Conservation (phyloP, 805 yeast genomes). For the Kuraishia piskuri region DNA sequence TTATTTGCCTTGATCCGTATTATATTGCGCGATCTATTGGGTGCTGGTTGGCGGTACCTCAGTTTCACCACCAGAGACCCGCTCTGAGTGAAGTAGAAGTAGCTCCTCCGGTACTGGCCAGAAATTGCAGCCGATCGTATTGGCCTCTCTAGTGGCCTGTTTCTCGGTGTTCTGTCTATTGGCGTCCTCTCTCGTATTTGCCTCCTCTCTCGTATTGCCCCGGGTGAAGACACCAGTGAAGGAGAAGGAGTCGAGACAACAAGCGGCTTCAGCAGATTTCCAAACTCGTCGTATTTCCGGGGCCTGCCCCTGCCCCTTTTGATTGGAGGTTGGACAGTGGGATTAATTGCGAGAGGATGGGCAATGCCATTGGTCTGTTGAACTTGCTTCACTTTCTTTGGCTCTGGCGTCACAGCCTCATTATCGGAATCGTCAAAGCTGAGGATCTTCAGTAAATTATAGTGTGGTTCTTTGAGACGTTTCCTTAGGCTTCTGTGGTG, state of each 20-base stretch:
- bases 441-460: slow-evolving; percentile 8
- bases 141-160: too few relatives aligned
- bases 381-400: slow-evolving; percentile 6
- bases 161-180: too few relatives aligned
- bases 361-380: background rate
- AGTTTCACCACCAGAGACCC: slow-evolving; percentile 6
- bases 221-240: background rate
- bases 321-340: slow-evolving; percentile 5
- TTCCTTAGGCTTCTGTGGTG: slow-evolving; percentile 8
- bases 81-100: slow-evolving; percentile 1
- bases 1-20: background rate
- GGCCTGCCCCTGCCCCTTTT: slow-evolving; percentile 6
- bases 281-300: slow-evolving; percentile 5
- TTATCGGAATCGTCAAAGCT: slow-evolving; percentile 1
- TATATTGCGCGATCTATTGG: background rate
- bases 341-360: background rate
- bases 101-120: background rate
- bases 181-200: too few relatives aligned
- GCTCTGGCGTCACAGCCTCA: slow-evolving; percentile 3
- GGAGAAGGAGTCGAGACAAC: background rate
- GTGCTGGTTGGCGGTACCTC: slow-evolving; percentile 4
- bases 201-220: background rate
- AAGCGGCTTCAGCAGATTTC: slow-evolving; percentile 1
- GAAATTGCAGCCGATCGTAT: too few relatives aligned
- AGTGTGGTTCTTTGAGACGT: slow-evolving; percentile 9